Base-by-base conservation (phyloP, 108 stramenopile genomes). In the Hondaea fermentalgiana region DNA sequence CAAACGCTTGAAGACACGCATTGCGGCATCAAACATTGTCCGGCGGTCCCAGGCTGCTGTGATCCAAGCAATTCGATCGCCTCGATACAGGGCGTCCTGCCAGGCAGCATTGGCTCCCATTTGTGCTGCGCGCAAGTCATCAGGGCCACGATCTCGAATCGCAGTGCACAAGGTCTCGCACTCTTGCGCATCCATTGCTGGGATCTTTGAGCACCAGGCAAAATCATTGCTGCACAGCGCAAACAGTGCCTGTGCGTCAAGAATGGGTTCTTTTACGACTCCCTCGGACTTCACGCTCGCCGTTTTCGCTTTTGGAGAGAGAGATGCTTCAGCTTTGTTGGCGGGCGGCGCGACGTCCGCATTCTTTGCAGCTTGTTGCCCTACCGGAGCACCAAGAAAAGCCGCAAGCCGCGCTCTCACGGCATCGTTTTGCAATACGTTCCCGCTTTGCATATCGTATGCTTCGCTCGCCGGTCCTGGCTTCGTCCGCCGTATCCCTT, bases 21-120 rank as follows among this genome's bases (percentile, higher is more conserved):
- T 42, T 0, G 64, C 64, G 10, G 64, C 14, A 16, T 21, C 19
- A 28, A 83, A 83, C 76, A 83, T 83, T 35, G 76, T 83, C 16
- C 49, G 45, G n/a, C n/a, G 45, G 76, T 83, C 76, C 76, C 76
- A 83, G 10, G 76, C 76, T 25, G 76, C 76, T 12, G 76, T 83
- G 23, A 83, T 83, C 76, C 76, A 83, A 0, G 76, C 76, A 17
- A 83, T 47, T 12, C 51, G 76, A 3, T 83, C 76, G 6, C 19
- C 45, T 12, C 76, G 45, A 17, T 42, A 69, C 42, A 23, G 8
- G 8, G 25, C 64, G 4, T 69, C 1, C 42, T 69, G 14, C 64
- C 64, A 69, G 10, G 14, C 10, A 3, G 25, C 4, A 12, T 69
- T 0, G 35, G 64, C 64, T 3, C 64, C 64, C 64, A 69, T 69